phyloP scores from a whole-genome alignment of 108 stramenopile genomes.

The Nannochloropsis salina region DNA sequence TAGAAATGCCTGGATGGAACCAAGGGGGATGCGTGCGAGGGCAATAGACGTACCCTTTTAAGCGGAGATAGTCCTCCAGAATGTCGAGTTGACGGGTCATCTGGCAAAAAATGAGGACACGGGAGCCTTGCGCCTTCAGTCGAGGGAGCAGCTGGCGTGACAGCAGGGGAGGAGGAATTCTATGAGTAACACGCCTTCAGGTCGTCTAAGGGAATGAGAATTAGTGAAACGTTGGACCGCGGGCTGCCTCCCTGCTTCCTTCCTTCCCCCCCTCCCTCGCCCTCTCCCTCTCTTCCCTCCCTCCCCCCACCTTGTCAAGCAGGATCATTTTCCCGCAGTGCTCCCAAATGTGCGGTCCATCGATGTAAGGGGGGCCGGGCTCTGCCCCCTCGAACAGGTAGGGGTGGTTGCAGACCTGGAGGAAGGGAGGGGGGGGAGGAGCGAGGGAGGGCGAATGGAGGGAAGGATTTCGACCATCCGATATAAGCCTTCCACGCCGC shows the following conservation, averaged over 20 bases:
- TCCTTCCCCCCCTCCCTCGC: background rate
- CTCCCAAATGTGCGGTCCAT: constrained; percentile 97
- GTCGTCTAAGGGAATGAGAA: too few relatives aligned
- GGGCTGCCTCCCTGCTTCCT: background rate
- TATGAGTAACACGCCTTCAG: too few relatives aligned
- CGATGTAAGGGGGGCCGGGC: constrained; percentile 85
- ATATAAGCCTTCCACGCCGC: too few relatives aligned
- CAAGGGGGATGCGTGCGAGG: constrained; percentile 3
- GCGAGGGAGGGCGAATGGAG: background rate
- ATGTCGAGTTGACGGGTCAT: constrained; percentile 63
- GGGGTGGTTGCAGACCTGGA: constrained; percentile 92
- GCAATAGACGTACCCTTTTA: constrained; percentile 39
- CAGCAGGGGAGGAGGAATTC: background rate
- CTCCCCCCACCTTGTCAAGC: constrained; percentile 47
- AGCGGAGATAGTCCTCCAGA: constrained; percentile 61
- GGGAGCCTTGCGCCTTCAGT: constrained; percentile 54
- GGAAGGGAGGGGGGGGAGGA: background rate
- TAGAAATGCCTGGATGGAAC: background rate
- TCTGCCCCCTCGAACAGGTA: constrained; percentile 98
- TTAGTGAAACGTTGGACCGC: too few relatives aligned
- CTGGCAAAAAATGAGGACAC: constrained; percentile 63
- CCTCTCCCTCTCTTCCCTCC: background rate
- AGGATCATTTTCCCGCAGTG: constrained; percentile 83
- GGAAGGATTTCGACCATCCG: too few relatives aligned
- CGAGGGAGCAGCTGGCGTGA: constrained; percentile 52